These are phyloP conservation scores for Phytophthora sp. DNA, from an alignment of 352 stramenopile species.

Conservation along the genomic window DNA sequence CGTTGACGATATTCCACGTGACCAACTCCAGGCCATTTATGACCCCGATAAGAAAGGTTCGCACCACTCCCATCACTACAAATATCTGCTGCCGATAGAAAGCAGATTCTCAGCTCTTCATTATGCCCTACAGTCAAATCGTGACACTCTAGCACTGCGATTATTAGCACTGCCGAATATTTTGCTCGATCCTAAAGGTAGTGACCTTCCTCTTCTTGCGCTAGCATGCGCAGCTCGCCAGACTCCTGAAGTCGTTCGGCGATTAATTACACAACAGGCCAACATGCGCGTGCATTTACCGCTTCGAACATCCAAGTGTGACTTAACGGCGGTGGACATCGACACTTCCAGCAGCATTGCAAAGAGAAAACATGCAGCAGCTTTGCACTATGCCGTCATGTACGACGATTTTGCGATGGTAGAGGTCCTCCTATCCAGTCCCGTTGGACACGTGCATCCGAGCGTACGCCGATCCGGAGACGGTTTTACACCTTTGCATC, in stretches of 20 bases:
- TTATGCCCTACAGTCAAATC: slow-evolving; percentile 62
- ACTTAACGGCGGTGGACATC: slow-evolving; percentile 14
- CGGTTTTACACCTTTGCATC: slow-evolving; percentile 68
- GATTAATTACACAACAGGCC: slow-evolving; percentile 51
- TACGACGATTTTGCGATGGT: slow-evolving; percentile 60
- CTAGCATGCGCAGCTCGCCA: slow-evolving; percentile 61
- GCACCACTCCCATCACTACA: slow-evolving; percentile 16
- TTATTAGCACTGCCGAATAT: slow-evolving; percentile 41
- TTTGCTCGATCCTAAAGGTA: slow-evolving; percentile 49
- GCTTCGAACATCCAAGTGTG: slow-evolving; percentile 37
- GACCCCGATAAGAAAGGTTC: neutral
- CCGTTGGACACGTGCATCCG: slow-evolving; percentile 46
- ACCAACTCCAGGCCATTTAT: slow-evolving; percentile 35
- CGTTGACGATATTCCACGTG: slow-evolving; percentile 40
- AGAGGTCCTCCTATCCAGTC: slow-evolving; percentile 33
- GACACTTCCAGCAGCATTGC: slow-evolving; percentile 25
- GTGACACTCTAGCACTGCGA: slow-evolving; percentile 36
- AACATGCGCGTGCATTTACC: slow-evolving; percentile 72
- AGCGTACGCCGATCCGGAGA: slow-evolving; percentile 66
- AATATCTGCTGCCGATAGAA: slow-evolving; percentile 61
- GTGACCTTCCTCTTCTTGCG: slow-evolving; percentile 59
- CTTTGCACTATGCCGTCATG: slow-evolving; percentile 71
- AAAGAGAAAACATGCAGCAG: slow-evolving; percentile 51
- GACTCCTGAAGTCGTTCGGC: slow-evolving; percentile 42
- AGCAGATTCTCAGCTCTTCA: slow-evolving; percentile 61